These are phyloP conservation scores for Claviceps capensis DNA, from an alignment of 2,329 filamentous ascomycete species.

Conservation along the genomic window DNA sequence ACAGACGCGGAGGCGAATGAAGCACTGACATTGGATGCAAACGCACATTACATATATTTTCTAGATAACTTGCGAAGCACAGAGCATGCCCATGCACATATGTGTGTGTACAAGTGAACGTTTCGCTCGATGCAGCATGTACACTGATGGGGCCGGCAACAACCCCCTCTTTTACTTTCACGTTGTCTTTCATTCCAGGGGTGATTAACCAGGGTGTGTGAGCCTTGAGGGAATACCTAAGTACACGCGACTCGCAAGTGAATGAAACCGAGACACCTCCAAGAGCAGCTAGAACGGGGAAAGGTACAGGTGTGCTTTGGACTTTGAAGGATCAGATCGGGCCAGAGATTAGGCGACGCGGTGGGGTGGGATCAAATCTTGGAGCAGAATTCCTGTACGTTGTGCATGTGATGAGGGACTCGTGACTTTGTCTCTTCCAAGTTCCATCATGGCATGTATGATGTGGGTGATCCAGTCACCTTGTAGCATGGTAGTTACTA, in stretches of 20 bases:
- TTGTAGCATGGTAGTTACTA: background rate
- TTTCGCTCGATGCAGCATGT: conserved; percentile 1
- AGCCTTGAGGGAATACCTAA: background rate
- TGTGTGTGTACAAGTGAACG: background rate
- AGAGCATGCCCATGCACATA: conserved; percentile 3
- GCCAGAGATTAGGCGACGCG: conserved; percentile 3
- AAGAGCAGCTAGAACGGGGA: conserved; percentile 1
- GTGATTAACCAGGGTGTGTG: conserved; percentile 4
- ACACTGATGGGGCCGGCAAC: background rate
- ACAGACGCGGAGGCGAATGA: background rate
- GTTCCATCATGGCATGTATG: background rate
- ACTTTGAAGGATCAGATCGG: conserved; percentile 1
- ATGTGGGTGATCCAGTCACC: background rate
- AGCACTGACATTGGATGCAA: conserved; percentile 4
- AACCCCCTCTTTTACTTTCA: background rate
- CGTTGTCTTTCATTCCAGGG: conserved; percentile 1
- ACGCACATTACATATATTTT: background rate
- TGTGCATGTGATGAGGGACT: background rate
- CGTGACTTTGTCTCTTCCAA: background rate
- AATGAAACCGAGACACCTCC: conserved; percentile 1
- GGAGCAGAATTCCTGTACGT: conserved; percentile 2
- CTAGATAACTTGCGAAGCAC: background rate
- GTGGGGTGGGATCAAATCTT: conserved; percentile 8
- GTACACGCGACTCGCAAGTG: background rate
- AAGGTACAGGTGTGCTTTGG: conserved; percentile 3